phyloP scores from a whole-genome alignment of 2,329 filamentous ascomycete genomes.

The Drechmeria coniospora region DNA sequence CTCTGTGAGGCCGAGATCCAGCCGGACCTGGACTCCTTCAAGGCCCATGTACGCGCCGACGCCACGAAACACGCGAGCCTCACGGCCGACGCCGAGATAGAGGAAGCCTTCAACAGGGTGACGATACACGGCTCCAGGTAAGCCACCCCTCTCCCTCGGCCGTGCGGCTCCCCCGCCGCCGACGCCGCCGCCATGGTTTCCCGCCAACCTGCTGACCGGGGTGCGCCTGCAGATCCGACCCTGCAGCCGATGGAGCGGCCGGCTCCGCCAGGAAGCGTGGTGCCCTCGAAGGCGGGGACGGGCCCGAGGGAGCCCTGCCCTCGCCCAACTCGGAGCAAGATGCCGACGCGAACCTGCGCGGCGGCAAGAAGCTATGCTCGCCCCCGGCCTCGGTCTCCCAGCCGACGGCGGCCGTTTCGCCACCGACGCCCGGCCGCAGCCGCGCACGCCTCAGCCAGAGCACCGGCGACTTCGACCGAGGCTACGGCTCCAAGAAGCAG shows the following conservation, averaged over 20 bases:
- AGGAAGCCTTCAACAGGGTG: slow-evolving; percentile 10
- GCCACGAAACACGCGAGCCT: slow-evolving; percentile 7
- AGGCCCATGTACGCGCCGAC: slow-evolving; percentile 9
- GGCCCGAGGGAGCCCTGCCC: no score
- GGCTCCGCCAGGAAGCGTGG: slow-evolving; percentile 4
- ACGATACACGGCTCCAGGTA: slow-evolving; percentile 6
- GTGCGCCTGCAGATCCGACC: not conserved
- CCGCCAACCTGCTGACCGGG: not conserved
- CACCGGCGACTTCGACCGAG: slow-evolving; percentile 11
- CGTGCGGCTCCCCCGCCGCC: not conserved
- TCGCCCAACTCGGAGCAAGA: slow-evolving; percentile 2
- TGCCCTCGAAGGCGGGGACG: no score
- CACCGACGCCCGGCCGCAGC: slow-evolving; percentile 8
- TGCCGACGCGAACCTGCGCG: slow-evolving; percentile 5
- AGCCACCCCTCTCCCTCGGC: not conserved
- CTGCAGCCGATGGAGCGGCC: not conserved
- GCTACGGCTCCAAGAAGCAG: slow-evolving; percentile 7
- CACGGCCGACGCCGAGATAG: slow-evolving; percentile 10
- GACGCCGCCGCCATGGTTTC: not conserved
- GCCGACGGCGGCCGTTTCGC: slow-evolving; percentile 6
- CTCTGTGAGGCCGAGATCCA: slow-evolving; percentile 11
- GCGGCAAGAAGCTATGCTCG: slow-evolving; percentile 13
- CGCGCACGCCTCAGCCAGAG: slow-evolving; percentile 5
- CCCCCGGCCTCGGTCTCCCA: slow-evolving; percentile 10
- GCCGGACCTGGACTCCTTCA: slow-evolving; percentile 12